Conservation (phyloP, 805 yeast species). For the Pichia deserticola region DNA sequence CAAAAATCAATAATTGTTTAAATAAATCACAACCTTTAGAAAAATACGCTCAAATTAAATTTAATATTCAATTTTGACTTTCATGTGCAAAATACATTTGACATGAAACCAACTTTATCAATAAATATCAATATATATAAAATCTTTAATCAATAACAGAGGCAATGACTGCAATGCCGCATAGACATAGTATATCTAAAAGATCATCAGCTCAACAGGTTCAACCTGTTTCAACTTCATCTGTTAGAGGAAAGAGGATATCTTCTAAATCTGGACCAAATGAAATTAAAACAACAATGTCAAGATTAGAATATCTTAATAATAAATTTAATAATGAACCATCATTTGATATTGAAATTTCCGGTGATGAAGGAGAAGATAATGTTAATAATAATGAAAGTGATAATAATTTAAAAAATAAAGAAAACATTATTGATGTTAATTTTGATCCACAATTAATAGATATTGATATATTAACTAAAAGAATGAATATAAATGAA, state of each 20-base stretch:
- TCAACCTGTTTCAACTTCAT: not conserved
- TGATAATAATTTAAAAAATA: not conserved
- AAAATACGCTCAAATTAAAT: no score
- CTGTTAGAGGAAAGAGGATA: not conserved
- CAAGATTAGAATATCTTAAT: slow-evolving; percentile 5
- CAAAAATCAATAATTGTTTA: no score
- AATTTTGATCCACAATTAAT: slow-evolving; percentile 10
- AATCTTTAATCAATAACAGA: no score
- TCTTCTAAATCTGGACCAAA: not conserved
- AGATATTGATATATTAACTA: slow-evolving; percentile 8
- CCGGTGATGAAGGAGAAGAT: not conserved
- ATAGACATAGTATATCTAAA: slow-evolving; percentile 5
- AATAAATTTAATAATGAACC: slow-evolving; percentile 4
- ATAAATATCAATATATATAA: no score
- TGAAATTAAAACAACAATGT: not conserved
- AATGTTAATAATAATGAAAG: not conserved
- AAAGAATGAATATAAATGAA: slow-evolving; percentile 4
- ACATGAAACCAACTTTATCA: no score
- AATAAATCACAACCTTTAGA: no score
- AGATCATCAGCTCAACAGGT: slow-evolving; percentile 1
- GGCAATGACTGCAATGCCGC: not conserved
- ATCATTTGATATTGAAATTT: slow-evolving; percentile 8
- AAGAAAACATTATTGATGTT: not conserved
- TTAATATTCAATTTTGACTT: no score
- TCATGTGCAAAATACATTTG: no score